These are phyloP conservation scores for Sugiyamaella xylanicola DNA, from an alignment of 1,139 yeast genomes.

Conservation along the genomic window DNA sequence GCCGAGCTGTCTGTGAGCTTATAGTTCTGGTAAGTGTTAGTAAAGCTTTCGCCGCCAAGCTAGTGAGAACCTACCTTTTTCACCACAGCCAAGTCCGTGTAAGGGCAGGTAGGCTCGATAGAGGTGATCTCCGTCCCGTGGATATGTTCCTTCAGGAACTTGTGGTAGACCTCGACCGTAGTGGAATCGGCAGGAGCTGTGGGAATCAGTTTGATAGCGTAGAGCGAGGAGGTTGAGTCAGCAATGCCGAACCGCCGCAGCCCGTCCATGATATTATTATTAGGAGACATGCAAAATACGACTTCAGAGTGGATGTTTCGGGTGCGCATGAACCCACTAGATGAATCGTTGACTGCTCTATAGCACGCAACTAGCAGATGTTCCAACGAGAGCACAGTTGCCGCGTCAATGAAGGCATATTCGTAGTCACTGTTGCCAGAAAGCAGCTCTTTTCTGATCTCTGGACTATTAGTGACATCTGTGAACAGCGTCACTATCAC, in stretches of 20 bases:
- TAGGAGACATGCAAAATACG: slow-evolving; percentile 55
- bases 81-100: slow-evolving; percentile 42
- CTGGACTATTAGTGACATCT: slow-evolving; percentile 48
- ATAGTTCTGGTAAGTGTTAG: slow-evolving; percentile 27
- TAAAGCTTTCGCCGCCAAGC: background rate
- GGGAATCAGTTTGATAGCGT: slow-evolving; percentile 44
- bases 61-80: slow-evolving; percentile 35
- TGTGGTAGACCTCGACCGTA: slow-evolving; percentile 11
- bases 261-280: slow-evolving; percentile 53
- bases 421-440: slow-evolving; percentile 45
- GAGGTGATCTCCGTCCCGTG: slow-evolving; percentile 30
- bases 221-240: slow-evolving; percentile 42
- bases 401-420: slow-evolving; percentile 54
- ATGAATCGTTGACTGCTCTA: slow-evolving; percentile 51
- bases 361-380: slow-evolving; percentile 54
- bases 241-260: slow-evolving; percentile 51
- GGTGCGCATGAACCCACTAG: slow-evolving; percentile 49
- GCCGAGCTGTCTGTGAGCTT: slow-evolving; percentile 27
- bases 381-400: slow-evolving; percentile 48
- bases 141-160: slow-evolving; percentile 22
- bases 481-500: slow-evolving; percentile 46
- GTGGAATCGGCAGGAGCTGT: slow-evolving; percentile 8
- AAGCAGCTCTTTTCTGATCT: slow-evolving; percentile 45
- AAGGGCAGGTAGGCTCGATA: background rate
- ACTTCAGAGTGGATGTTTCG: slow-evolving; percentile 56